Conservation (phyloP, 176 grass and related monocot genomes). For the Microstegium vimineum region DNA sequence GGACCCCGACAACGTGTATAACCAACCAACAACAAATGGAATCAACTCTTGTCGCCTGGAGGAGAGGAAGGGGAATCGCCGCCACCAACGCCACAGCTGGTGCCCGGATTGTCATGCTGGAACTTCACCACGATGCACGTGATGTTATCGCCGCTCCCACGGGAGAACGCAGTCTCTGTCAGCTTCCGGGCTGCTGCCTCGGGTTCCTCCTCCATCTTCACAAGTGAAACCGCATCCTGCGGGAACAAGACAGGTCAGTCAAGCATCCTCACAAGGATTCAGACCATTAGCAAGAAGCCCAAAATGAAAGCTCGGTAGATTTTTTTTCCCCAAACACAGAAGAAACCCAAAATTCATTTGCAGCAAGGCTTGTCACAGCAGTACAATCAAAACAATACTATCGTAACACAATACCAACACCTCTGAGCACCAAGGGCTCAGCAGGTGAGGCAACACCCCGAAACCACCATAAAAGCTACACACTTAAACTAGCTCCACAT, state of each 20-base stretch:
- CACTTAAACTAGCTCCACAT: background rate
- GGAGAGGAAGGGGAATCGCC: background rate
- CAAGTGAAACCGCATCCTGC: slow-evolving; percentile 68
- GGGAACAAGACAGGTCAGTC: background rate
- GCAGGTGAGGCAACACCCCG: background rate
- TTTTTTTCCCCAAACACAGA: background rate
- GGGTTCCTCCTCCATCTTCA: slow-evolving; percentile 72
- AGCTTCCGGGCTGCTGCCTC: slow-evolving; percentile 79
- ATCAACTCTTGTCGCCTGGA: slow-evolving; percentile 52
- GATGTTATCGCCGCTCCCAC: slow-evolving; percentile 80
- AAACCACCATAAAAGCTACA: background rate
- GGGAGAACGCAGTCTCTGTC: slow-evolving; percentile 62
- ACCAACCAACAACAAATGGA: background rate
- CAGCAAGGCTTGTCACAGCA: background rate
- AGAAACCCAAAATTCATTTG: background rate
- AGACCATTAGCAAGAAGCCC: background rate
- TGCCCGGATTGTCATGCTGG: slow-evolving; percentile 54
- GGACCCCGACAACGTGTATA: slow-evolving; percentile 34
- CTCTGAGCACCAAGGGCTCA: background rate
- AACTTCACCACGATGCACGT: slow-evolving; percentile 94
- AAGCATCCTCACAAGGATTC: background rate
- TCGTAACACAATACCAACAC: background rate
- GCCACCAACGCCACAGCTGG: background rate
- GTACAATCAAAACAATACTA: background rate
- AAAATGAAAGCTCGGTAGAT: background rate